Conservation (phyloP, 2,329 filamentous ascomycete species). For the Aspergillus aculeatinus region DNA sequence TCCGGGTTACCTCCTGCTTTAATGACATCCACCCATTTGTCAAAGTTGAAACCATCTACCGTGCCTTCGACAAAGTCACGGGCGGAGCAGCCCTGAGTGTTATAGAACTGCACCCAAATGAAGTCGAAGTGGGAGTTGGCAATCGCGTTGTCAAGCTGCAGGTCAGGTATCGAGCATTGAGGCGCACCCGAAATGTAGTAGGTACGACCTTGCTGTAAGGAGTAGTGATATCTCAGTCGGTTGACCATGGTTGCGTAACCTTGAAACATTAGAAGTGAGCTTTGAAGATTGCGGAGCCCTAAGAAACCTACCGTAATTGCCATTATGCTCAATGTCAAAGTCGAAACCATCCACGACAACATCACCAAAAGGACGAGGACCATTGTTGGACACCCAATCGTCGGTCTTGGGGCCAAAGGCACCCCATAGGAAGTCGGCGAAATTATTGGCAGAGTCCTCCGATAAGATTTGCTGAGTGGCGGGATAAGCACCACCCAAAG, state of each 20-base stretch:
- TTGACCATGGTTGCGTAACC: constrained; percentile 52
- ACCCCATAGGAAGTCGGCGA: constrained; percentile 52
- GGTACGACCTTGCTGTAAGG: constrained; percentile 29
- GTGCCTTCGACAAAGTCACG: constrained; percentile 39
- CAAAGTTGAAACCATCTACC: constrained; percentile 45
- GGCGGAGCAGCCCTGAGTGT: constrained; percentile 53
- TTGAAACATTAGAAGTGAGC: constrained; percentile 13
- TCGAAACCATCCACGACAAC: constrained; percentile 54
- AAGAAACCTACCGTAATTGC: constrained; percentile 28
- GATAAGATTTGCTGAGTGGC: constrained; percentile 45
- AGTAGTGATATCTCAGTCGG: constrained; percentile 45
- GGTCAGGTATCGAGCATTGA: constrained; percentile 53
- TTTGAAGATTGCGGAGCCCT: background rate
- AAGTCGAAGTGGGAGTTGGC: constrained; percentile 50
- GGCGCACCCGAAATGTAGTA: constrained; percentile 57
- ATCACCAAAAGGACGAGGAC: constrained; percentile 50
- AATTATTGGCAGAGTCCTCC: constrained; percentile 42
- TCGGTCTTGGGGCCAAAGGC: constrained; percentile 48
- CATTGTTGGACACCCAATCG: constrained; percentile 29
- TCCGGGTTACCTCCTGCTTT: constrained; percentile 38
- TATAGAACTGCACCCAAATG: constrained; percentile 58
- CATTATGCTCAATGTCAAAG: constrained; percentile 46
- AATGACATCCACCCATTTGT: constrained; percentile 46
- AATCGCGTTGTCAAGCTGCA: constrained; percentile 49
- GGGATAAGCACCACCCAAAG: constrained; percentile 47